These are phyloP conservation scores for Aspergillus brasiliensis DNA, from an alignment of 2,329 filamentous ascomycete species.

Conservation along the genomic window DNA sequence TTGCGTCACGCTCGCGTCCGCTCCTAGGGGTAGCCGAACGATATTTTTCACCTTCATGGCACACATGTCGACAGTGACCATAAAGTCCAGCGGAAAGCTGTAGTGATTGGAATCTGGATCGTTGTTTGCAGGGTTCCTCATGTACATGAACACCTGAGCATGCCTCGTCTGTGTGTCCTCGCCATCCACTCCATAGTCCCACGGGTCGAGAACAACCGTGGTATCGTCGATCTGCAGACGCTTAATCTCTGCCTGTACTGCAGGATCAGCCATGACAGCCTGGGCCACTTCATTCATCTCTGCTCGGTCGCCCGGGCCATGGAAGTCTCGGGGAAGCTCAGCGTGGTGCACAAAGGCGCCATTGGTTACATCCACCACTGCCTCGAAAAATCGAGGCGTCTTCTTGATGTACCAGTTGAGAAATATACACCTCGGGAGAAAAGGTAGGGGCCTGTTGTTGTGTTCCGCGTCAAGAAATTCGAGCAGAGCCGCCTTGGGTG, in stretches of 20 bases:
- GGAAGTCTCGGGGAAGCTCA: not conserved
- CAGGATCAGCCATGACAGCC: not conserved
- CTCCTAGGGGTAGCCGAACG: constrained; percentile 50
- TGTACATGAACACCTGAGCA: constrained; percentile 5
- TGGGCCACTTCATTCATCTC: not conserved
- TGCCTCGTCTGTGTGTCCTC: not conserved
- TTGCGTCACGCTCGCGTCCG: constrained; percentile 37
- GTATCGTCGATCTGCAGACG: not conserved
- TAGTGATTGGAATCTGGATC: constrained; percentile 56
- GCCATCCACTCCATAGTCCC: constrained; percentile 5
- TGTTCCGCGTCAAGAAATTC: not conserved
- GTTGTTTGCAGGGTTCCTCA: not conserved
- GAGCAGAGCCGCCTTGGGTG: not conserved
- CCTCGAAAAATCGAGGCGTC: not conserved
- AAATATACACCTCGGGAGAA: not conserved
- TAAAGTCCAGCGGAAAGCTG: constrained; percentile 58
- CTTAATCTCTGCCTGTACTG: not conserved
- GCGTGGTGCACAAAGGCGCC: not conserved
- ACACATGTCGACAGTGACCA: constrained; percentile 52
- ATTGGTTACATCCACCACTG: not conserved
- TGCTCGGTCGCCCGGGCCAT: not conserved
- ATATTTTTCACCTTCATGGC: constrained; percentile 54
- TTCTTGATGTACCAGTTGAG: not conserved
- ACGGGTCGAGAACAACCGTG: constrained; percentile 6
- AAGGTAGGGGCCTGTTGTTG: not conserved